These are phyloP conservation scores for Silene noctiflora DNA, from an alignment of 179 eudicot species.

Conservation along the genomic window DNA sequence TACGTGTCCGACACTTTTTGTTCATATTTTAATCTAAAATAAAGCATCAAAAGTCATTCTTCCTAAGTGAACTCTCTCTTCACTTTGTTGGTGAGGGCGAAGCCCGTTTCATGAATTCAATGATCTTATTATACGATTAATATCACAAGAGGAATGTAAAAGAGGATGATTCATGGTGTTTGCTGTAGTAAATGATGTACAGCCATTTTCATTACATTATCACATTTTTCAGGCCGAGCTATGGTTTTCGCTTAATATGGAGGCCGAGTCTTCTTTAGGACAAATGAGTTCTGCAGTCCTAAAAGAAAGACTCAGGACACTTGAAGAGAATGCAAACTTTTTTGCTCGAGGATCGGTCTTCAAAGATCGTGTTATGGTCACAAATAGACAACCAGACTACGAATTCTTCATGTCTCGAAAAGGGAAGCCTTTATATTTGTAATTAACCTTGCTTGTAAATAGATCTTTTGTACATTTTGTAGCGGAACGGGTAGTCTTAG, in stretches of 20 bases:
- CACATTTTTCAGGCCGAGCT: conserved; percentile 22
- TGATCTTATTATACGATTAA: not conserved
- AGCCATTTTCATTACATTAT: not conserved
- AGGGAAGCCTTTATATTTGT: conserved; percentile 3
- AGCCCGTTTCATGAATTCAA: not conserved
- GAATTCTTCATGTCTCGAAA: conserved; percentile 30
- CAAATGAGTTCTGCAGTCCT: conserved; percentile 15
- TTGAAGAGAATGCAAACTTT: conserved; percentile 24
- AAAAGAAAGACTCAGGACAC: conserved; percentile 20
- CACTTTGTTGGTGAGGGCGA: not conserved
- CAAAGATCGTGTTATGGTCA: conserved; percentile 17
- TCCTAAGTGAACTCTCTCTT: not conserved
- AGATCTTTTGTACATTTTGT: not conserved
- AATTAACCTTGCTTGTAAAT: not conserved
- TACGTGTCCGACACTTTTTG: not conserved
- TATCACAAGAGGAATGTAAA: not conserved
- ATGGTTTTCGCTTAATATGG: conserved; percentile 22
- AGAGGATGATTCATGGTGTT: not conserved
- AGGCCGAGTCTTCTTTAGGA: conserved; percentile 15
- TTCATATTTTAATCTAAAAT: not conserved
- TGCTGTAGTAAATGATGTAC: not conserved
- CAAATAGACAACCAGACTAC: conserved; percentile 29
- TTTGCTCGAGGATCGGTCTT: conserved; percentile 23
- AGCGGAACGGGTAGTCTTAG: not conserved
- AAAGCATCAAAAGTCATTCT: not conserved